These are phyloP conservation scores for Suillus subluteus DNA, from an alignment of 768 basidiomycete species.

Conservation along the genomic window DNA sequence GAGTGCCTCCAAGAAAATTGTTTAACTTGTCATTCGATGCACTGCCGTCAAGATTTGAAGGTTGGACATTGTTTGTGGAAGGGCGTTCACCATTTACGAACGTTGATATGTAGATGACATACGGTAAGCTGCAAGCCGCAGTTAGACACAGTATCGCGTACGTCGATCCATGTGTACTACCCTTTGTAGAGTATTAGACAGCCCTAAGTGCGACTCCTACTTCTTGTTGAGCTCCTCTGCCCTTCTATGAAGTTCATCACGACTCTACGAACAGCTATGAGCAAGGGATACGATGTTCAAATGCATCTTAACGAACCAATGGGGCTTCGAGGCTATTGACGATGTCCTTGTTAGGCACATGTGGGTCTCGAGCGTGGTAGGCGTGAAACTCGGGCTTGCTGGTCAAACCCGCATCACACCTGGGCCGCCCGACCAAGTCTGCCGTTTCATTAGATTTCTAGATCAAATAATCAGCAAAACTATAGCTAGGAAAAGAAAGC, in stretches of 20 bases:
- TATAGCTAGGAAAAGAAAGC: background rate
- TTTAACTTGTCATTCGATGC: background rate
- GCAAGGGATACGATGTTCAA: background rate
- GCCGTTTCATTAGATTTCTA: slow-evolving; percentile 66
- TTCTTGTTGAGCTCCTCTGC: slow-evolving; percentile 51
- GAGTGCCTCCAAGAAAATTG: background rate
- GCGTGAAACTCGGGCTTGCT: slow-evolving; percentile 44
- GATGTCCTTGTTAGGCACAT: slow-evolving; percentile 49
- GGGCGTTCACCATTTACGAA: background rate
- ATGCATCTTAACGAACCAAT: slow-evolving; percentile 39
- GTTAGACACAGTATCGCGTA: background rate
- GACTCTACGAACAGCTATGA: slow-evolving; percentile 39
- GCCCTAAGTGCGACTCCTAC: background rate
- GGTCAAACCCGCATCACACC: slow-evolving; percentile 40
- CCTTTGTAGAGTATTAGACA: background rate
- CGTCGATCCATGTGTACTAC: background rate
- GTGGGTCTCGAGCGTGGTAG: slow-evolving; percentile 55
- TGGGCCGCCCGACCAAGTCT: slow-evolving; percentile 44
- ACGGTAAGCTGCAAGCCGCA: background rate
- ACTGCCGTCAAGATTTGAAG: background rate
- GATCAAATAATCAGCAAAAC: background rate
- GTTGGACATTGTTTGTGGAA: background rate
- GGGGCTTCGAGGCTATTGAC: slow-evolving; percentile 51
- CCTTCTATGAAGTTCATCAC: slow-evolving; percentile 51
- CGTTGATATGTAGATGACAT: background rate